Evolutionary conservation across 139 green algal genomes (phyloP).

Genomic region (Chlorella vulgaris): DNA sequence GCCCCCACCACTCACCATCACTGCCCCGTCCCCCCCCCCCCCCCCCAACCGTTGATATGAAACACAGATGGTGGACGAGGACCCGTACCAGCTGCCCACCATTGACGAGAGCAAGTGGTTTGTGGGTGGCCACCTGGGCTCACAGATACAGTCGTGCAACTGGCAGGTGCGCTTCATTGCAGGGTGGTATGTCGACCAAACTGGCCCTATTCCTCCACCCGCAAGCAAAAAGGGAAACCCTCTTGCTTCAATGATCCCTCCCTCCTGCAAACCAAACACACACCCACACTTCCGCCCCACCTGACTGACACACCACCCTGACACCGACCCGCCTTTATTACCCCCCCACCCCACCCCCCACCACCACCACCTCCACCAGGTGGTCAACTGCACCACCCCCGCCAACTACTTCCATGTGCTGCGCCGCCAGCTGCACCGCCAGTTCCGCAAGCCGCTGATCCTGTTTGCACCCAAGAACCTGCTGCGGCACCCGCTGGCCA

Average conservation of each 20-base stretch:
- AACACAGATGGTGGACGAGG: slow-evolving; percentile 91
- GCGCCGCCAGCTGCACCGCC: slow-evolving; percentile 72
- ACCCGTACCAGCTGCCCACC: slow-evolving; percentile 86
- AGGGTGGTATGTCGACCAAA: too few species aligned
- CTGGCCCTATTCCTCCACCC: neutral
- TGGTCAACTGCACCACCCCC: slow-evolving; percentile 96
- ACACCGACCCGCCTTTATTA: neutral
- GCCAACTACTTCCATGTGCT: slow-evolving; percentile 99
- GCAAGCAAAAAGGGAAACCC: neutral
- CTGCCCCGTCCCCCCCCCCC: neutral
- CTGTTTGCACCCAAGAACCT: slow-evolving; percentile 96
- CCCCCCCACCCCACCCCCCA: slow-evolving; percentile 38
- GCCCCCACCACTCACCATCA: neutral
- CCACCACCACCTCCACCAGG: neutral
- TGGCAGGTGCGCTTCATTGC: slow-evolving; percentile 76
- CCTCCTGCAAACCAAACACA: neutral
- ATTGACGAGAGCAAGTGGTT: slow-evolving; percentile 87
- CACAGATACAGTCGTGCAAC: slow-evolving; percentile 90
- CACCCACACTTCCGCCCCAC: neutral
- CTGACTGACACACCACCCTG: neutral
- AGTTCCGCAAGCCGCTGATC: slow-evolving; percentile 98
- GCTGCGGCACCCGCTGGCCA: slow-evolving; percentile 89
- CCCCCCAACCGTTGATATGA: too few species aligned
- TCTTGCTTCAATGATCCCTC: neutral
- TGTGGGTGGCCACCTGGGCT: slow-evolving; percentile 80